Evolutionary conservation across 2,329 filamentous ascomycete species (phyloP).

Genomic region (Fusarium hostae): DNA sequence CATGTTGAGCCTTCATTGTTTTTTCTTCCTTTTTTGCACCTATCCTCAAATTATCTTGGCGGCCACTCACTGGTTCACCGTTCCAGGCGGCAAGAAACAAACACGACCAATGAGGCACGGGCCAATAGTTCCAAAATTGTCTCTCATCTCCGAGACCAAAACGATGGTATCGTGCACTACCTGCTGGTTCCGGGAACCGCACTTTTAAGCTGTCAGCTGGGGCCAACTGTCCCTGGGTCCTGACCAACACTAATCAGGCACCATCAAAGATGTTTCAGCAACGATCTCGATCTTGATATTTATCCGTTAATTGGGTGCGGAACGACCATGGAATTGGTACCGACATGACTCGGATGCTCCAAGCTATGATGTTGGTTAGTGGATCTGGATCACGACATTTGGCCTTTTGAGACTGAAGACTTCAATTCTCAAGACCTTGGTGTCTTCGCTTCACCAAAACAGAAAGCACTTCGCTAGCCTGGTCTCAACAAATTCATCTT

Average conservation of each 20-base stretch:
- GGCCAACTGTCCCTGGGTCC: constrained; percentile 9
- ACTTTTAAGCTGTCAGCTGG: constrained; percentile 7
- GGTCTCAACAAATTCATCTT: not conserved
- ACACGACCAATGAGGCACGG: constrained; percentile 20
- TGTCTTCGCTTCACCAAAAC: not conserved
- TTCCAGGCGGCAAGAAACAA: constrained; percentile 1
- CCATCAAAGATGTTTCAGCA: constrained; percentile 4
- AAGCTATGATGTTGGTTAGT: not conserved
- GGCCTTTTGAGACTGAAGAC: not conserved
- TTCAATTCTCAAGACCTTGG: not conserved
- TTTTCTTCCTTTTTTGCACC: not conserved
- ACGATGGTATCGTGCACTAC: constrained; percentile 3
- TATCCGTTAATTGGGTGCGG: constrained; percentile 1
- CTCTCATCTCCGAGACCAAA: constrained; percentile 13
- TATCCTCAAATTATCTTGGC: not conserved
- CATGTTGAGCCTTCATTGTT: not conserved
- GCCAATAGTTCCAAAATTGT: constrained; percentile 25
- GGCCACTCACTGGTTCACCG: not conserved
- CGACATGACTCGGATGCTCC: constrained; percentile 7
- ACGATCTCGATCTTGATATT: constrained; percentile 25
- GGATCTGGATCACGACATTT: constrained; percentile 17
- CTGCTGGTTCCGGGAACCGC: constrained; percentile 6
- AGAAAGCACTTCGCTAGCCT: not conserved
- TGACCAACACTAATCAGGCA: constrained; percentile 3
- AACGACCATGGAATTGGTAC: constrained; percentile 13